These are phyloP conservation scores for Termitomyces sp. DNA, from an alignment of 768 basidiomycete genomes.

Conservation along the genomic window DNA sequence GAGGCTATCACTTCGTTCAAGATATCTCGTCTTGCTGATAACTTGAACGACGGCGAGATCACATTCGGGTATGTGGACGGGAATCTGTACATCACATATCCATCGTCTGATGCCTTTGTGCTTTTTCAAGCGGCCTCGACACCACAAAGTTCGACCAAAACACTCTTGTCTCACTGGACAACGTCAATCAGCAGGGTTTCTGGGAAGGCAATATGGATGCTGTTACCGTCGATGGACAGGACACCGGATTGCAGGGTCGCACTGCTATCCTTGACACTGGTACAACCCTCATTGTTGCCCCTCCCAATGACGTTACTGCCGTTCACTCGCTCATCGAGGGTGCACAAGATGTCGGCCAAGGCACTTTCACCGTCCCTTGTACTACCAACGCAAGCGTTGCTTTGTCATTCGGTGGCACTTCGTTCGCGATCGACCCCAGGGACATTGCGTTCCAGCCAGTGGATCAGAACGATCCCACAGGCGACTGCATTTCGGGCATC, in stretches of 20 bases:
- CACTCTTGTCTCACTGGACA: slow-evolving; percentile 55
- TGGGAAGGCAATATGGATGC: slow-evolving; percentile 71
- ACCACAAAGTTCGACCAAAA: slow-evolving; percentile 55
- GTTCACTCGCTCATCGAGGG: slow-evolving; percentile 41
- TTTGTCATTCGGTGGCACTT: slow-evolving; percentile 41
- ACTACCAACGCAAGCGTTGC: slow-evolving; percentile 35
- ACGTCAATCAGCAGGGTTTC: slow-evolving; percentile 67
- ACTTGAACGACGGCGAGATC: slow-evolving; percentile 70
- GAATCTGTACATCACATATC: not conserved
- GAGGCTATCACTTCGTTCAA: slow-evolving; percentile 75
- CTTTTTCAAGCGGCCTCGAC: slow-evolving; percentile 48
- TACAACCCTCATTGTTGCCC: slow-evolving; percentile 48
- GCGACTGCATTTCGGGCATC: slow-evolving; percentile 71
- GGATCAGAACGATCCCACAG: slow-evolving; percentile 47
- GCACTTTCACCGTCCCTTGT: slow-evolving; percentile 50
- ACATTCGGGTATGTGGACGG: slow-evolving; percentile 55
- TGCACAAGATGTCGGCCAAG: slow-evolving; percentile 37
- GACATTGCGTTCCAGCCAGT: slow-evolving; percentile 56
- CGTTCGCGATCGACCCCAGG: slow-evolving; percentile 54
- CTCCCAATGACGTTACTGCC: slow-evolving; percentile 30
- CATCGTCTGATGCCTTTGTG: not conserved
- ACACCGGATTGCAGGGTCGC: slow-evolving; percentile 48
- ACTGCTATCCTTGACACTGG: slow-evolving; percentile 72
- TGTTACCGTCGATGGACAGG: slow-evolving; percentile 52
- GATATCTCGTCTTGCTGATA: slow-evolving; percentile 68